Conservation (phyloP, 2,329 filamentous ascomycete genomes). For the Aureobasidium sp. region DNA sequence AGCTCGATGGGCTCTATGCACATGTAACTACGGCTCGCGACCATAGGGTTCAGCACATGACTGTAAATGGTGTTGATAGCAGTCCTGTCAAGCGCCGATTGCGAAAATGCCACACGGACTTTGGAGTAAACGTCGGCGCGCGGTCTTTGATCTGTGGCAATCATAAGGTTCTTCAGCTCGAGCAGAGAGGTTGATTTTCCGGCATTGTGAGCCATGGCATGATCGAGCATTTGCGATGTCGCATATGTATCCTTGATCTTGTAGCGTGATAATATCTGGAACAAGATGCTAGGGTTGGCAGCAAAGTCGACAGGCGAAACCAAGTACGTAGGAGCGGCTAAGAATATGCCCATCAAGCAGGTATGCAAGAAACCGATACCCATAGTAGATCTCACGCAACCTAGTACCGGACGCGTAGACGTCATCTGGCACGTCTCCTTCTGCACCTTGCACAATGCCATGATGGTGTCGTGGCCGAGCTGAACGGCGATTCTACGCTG, state of each 20-base stretch:
- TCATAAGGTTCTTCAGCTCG: slow-evolving; percentile 99
- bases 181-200: slow-evolving; percentile 90
- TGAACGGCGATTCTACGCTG: slow-evolving; percentile 91
- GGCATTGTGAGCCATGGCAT: slow-evolving; percentile 79
- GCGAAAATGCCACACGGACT: slow-evolving; percentile 86
- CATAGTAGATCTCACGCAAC: slow-evolving; percentile 89
- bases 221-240: slow-evolving; percentile 96
- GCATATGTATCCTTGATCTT: slow-evolving; percentile 99
- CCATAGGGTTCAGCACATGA: slow-evolving; percentile 96
- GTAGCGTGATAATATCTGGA: slow-evolving; percentile 84
- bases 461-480: slow-evolving; percentile 85
- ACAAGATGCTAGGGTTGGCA: slow-evolving; percentile 84
- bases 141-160: slow-evolving; percentile 79
- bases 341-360: slow-evolving; percentile 89
- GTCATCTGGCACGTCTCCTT: slow-evolving; percentile 99
- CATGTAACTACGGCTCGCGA: slow-evolving; percentile 96
- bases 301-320: slow-evolving; percentile 97
- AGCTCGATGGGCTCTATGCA: slow-evolving; percentile 97
- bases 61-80: slow-evolving; percentile 99
- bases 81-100: slow-evolving; percentile 78
- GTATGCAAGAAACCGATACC: slow-evolving; percentile 96
- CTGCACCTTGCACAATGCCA: slow-evolving; percentile 98
- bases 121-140: slow-evolving; percentile 89
- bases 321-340: slow-evolving; percentile 87
- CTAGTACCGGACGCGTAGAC: slow-evolving; percentile 87